Base-by-base conservation (phyloP, 1,139 yeast species). In the Nakaseomyces uthaithaninus region DNA sequence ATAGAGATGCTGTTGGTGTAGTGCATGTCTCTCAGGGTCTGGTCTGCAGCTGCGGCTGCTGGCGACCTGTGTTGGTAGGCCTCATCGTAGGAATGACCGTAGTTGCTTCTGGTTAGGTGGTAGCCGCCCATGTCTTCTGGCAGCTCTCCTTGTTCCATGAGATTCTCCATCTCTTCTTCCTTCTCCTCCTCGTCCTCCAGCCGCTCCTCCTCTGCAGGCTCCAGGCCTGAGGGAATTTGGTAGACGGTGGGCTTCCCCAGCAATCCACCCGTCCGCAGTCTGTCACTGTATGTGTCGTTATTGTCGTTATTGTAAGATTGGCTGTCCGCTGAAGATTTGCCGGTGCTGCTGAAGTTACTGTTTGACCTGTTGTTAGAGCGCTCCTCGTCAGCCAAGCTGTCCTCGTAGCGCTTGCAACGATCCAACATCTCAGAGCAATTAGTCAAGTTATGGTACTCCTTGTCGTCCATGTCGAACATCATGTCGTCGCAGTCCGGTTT, bases 91-190 rank as follows among this genome's bases (percentile, higher is more conserved):
- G n/a, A n/a, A n/a, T n/a, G n/a, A n/a, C n/a, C n/a, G 27, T 7
- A 22, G 24, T 10, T 7, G 24, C 10, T 10, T 10, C 24, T 7
- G 24, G 24, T 7, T 10, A 7, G 30, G 11, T 28, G 33, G 35
- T 20, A 31, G 22, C 35, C 35, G 35, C n/a, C 35, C 35, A 31
- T 31, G 11, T 31, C 35, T 12, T 31, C 35, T 6, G 35, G 35
- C 24, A 20, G 17, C 16, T 31, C 35, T 11, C 35, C 35, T 6
- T 19, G 25, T 20, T 31, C 35, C 25, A 31, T 19, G 11, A 31
- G 25, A 17, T 19, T 31, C 25, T 31, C 35, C 17, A n/a, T 12
- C 25, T 31, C 35, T 8, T 31, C 35, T 17, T 34, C 28, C 12
- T 18, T 23, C 15, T 34, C 27, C 30, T 24, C 27, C 28, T 34